Evolutionary conservation across 306 rosid genomes (phyloP), one percentile per base, ranked within the genome.

Genomic region (Lotus japonicus): DNA sequence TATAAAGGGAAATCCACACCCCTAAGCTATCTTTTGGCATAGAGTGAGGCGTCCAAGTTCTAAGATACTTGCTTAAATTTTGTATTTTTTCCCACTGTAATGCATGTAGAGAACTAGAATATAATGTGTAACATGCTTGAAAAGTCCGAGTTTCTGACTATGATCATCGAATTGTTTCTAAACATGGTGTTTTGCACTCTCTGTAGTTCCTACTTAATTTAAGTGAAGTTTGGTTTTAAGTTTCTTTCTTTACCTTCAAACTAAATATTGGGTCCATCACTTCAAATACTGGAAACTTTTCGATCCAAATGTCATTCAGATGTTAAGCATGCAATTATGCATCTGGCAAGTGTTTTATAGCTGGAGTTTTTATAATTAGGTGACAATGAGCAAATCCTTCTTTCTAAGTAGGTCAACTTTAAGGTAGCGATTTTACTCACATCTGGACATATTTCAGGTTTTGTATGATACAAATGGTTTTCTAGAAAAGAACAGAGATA

Each of bases 391-490:
- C 58, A 64, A n/a, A n/a, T n/a, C n/a, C n/a, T n/a, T n/a, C n/a
- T n/a, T n/a, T n/a, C n/a, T n/a, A n/a, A n/a, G n/a, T n/a, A n/a
- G n/a, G n/a, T n/a, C 70, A 38, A n/a, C 41, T 76, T 76, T 59
- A 62, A 26, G 26, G 50, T 61, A 69, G n/a, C 33, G 38, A 53
- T 70, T 58, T 48, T 51, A 55, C 82, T 83, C 65, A 83, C 39
- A 52, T 68, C 59, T 70, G 39, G 48, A 57, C 35, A 71, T 74
- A 67, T 73, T 52, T 57, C 76, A 95, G 99, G 97, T 95, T 61
- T 72, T 82, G 35, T 95, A 95, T 61, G 99, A 90, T 68, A 85
- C 96, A 58, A 83, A 82, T 73, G 99, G 87, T 17, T 95, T 95
- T 80, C 77, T 88, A 80, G 91, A 83, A 66, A 86, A 88, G 87